Base-by-base conservation (phyloP, 179 eudicot species). In the Silene vulgaris region DNA sequence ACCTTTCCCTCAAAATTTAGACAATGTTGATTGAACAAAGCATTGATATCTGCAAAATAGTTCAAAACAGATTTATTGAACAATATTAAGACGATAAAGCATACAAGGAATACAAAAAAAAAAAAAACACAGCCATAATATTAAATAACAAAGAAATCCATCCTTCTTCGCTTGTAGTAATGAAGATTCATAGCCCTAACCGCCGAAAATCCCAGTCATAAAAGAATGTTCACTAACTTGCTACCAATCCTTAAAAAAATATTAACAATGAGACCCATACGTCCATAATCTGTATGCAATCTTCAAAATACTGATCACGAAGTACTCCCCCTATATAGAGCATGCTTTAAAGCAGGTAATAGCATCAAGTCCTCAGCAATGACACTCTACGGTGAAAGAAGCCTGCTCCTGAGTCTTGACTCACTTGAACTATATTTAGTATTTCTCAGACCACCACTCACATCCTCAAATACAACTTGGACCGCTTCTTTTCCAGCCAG, bases 1-100 rank as follows among this genome's bases (percentile, higher is more conserved):
- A 96, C 99, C 98, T 91, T 96, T 71, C 99, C 98, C 78, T 84
- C 82, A 77, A 87, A 90, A 86, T 93, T 96, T 45, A 86, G 78
- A 74, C 98, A 89, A 65, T 87, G 86, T 56, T 77, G 91, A 83
- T 89, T 91, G 82, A 88, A 93, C 75, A 89, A 71, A 8, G 91
- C 86, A 79, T 86, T 89, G 74, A 93, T 86, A 73, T 93, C 97
- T 93, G 97, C 80, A 82, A 79, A 64, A 76, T 26, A 78, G 50
- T 30, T 21, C 76, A 28, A 3, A 63, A 59, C 5, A 35, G 14
- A 17, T 65, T 54, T 65, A 21, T 52, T 26, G 17, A 48, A 52
- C 29, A 71, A 26, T 26, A 26, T 26, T 23, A 20, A 21, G 74
- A 71, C 23, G 54, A 43, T 45, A 43, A 52, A n/a, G 63, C 37